Evolutionary conservation across 306 rosid species (phyloP).

Genomic region (Citrullus colocynthis): DNA sequence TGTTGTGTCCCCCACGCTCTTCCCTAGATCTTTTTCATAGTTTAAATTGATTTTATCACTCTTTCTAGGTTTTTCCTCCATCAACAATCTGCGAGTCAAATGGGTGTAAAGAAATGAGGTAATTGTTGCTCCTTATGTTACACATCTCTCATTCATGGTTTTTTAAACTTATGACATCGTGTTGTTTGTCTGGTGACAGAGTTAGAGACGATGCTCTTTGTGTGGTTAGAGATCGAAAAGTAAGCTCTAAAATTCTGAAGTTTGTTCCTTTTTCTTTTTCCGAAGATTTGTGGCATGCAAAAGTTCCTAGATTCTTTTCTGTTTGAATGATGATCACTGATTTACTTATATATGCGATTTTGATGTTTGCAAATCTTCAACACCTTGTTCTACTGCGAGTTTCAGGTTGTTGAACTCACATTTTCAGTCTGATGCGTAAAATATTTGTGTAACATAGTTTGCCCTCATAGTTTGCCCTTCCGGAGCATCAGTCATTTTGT

Average conservation of each 20-base stretch:
- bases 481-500: not conserved
- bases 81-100: constrained; percentile 36
- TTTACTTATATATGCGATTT: not conserved
- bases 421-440: not conserved
- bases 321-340: not conserved
- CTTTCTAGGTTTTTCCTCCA: constrained; percentile 34
- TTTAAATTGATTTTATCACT: not conserved
- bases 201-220: constrained; percentile 33
- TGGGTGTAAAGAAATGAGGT: constrained; percentile 58
- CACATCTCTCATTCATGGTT: not conserved
- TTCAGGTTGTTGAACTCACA: not conserved
- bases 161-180: constrained; percentile 4
- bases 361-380: not conserved
- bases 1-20: not conserved
- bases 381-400: not conserved
- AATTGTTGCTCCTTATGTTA: constrained; percentile 2
- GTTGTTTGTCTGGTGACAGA: constrained; percentile 33
- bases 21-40: not conserved
- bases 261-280: not conserved
- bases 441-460: not conserved
- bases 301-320: not conserved
- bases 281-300: not conserved
- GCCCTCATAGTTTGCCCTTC: not conserved
- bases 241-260: constrained; percentile 21
- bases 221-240: constrained; percentile 49